A percentile compares a stretch with the other conserved stretches of the same genome.
Evolutionary conservation across 2,329 filamentous ascomycete species (phyloP).

Genomic region (Rutstroemia sp.): DNA sequence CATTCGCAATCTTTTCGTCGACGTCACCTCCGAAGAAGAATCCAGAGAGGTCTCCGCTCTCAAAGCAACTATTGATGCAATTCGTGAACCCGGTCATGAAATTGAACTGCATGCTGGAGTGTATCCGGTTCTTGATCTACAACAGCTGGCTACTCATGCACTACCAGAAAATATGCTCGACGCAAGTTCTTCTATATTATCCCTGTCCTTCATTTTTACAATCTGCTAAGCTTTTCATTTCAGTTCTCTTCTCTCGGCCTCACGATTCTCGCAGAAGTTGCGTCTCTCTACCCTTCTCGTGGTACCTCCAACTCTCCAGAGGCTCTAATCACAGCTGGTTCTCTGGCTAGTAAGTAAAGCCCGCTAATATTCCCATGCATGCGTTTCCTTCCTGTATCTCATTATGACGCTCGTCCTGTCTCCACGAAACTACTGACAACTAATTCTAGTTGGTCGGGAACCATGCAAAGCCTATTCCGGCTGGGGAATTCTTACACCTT

Average conservation of each 20-base stretch:
- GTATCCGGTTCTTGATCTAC: slow-evolving; percentile 69
- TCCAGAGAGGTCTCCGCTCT: slow-evolving; percentile 33
- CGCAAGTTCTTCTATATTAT: background rate
- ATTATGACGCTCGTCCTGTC: no score
- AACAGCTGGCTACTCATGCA: slow-evolving; percentile 69
- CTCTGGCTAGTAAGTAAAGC: slow-evolving; percentile 40
- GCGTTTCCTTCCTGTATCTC: no score
- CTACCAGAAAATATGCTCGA: slow-evolving; percentile 30
- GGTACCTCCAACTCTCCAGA: slow-evolving; percentile 44
- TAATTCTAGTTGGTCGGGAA: slow-evolving; percentile 52
- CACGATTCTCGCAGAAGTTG: slow-evolving; percentile 64
- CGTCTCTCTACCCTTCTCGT: slow-evolving; percentile 57
- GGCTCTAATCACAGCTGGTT: slow-evolving; percentile 61
- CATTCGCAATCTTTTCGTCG: slow-evolving; percentile 48
- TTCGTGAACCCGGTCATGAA: slow-evolving; percentile 34
- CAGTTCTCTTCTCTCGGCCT: slow-evolving; percentile 50
- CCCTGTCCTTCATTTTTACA: slow-evolving; percentile 1
- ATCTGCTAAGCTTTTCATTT: slow-evolving; percentile 13
- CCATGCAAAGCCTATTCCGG: slow-evolving; percentile 63
- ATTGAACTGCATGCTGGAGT: slow-evolving; percentile 72
- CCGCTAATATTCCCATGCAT: no score
- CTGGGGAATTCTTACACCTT: slow-evolving; percentile 62
- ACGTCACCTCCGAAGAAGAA: slow-evolving; percentile 19
- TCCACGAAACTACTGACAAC: no score
- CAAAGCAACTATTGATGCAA: slow-evolving; percentile 33